A percentile compares a stretch with the other conserved stretches of the same genome.
phyloP scores from a whole-genome alignment of 2,329 filamentous ascomycete genomes.

The Paecilomyces variotii region DNA sequence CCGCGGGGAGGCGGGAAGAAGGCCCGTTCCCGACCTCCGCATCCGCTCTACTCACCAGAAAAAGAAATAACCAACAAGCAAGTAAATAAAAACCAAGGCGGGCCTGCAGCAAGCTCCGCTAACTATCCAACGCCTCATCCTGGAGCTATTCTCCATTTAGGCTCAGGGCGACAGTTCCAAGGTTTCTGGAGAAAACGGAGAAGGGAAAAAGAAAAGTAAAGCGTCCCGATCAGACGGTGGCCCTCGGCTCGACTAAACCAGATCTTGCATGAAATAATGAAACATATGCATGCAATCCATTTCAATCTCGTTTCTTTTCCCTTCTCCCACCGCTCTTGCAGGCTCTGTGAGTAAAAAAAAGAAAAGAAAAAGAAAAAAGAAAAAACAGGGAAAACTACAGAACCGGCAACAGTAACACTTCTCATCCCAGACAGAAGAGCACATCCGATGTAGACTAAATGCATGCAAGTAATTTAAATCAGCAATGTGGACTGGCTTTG shows the following conservation, averaged over 20 bases:
- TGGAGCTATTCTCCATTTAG: background rate
- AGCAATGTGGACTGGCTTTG: background rate
- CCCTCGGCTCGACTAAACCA: background rate
- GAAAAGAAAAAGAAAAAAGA: background rate
- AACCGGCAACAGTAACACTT: background rate
- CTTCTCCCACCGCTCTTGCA: background rate
- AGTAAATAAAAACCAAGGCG: background rate
- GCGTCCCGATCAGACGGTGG: background rate
- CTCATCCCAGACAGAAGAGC: background rate
- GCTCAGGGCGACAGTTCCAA: background rate
- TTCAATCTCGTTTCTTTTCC: background rate
- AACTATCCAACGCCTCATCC: background rate
- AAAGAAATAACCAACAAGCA: background rate
- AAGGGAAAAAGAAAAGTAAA: too few relatives aligned
- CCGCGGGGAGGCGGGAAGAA: background rate
- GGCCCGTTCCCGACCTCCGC: background rate
- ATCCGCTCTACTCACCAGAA: background rate
- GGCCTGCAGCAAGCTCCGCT: background rate
- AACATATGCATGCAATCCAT: background rate
- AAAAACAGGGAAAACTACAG: background rate
- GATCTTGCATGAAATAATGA: background rate
- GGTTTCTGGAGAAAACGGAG: background rate
- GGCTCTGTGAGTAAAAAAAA: background rate
- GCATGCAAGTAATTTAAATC: too few relatives aligned
- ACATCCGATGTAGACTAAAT: background rate